A percentile compares a stretch with the other conserved stretches of the same genome.
Evolutionary conservation across 225 moss, liverwort and hornwort species (phyloP).

Genomic region (Neckera pumila): DNA sequence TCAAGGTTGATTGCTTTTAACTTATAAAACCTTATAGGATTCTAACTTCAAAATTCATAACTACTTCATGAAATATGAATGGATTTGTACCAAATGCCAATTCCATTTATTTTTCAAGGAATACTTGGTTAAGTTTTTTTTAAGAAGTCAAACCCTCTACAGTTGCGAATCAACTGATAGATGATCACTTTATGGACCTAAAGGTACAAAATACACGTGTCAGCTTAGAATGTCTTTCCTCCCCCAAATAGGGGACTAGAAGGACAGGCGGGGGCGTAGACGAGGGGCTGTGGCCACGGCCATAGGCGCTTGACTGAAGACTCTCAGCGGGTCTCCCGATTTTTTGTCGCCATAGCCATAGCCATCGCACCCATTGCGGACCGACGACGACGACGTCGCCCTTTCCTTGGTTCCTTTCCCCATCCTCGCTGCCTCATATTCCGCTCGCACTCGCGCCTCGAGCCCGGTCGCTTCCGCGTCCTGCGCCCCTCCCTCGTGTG

Average conservation of each 20-base stretch:
- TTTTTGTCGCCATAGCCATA: slow-evolving; percentile 1
- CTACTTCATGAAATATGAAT: neutral
- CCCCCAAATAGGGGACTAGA: neutral
- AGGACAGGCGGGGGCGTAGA: neutral
- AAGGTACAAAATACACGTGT: neutral
- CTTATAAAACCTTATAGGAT: too few species aligned
- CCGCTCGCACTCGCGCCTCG: neutral
- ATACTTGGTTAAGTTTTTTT: too few species aligned
- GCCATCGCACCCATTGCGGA: neutral
- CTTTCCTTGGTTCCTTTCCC: neutral
- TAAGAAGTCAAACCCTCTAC: neutral
- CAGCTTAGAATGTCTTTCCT: too few species aligned
- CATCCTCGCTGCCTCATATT: neutral
- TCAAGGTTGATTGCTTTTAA: rapidly evolving
- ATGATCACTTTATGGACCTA: neutral
- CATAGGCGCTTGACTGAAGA: neutral
- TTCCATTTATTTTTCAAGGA: neutral
- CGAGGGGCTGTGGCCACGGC: neutral
- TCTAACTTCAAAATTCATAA: neutral
- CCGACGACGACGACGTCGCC: neutral
- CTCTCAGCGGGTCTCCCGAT: neutral
- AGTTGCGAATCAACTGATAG: neutral
- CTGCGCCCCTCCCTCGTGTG: neutral
- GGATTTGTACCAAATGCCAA: rapidly evolving
- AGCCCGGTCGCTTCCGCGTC: neutral